Evolutionary conservation across 768 basidiomycete genomes (phyloP).

Genomic region (Rhizopogon rudus): DNA sequence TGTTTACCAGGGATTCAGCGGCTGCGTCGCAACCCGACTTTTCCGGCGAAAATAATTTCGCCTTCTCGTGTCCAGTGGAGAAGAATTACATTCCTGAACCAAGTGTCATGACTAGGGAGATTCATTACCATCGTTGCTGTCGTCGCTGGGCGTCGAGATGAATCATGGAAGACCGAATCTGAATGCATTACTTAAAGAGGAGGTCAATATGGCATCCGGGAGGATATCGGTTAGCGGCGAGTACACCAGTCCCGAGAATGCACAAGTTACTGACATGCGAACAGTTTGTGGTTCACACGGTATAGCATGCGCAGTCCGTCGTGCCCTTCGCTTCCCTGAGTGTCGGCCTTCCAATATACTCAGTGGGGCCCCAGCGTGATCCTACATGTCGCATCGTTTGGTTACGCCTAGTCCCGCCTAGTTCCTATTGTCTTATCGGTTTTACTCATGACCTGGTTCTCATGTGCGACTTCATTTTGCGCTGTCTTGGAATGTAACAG

Average conservation of each 20-base stretch:
- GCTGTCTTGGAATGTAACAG: no score
- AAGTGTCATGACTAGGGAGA: neutral
- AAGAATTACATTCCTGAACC: slow-evolving; percentile 7
- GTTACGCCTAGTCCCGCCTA: slow-evolving; percentile 32
- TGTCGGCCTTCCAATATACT: slow-evolving; percentile 17
- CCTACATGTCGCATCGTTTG: slow-evolving; percentile 35
- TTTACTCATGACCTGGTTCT: no score
- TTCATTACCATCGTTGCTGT: slow-evolving; percentile 8
- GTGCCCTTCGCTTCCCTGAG: slow-evolving; percentile 33
- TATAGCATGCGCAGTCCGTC: slow-evolving; percentile 33
- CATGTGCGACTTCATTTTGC: no score
- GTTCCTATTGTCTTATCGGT: no score
- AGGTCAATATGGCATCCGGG: slow-evolving; percentile 31
- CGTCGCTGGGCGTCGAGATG: slow-evolving; percentile 17
- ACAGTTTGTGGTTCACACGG: slow-evolving; percentile 47
- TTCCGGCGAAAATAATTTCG: neutral
- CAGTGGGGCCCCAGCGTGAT: slow-evolving; percentile 34
- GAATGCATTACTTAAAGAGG: slow-evolving; percentile 27
- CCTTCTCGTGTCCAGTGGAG: slow-evolving; percentile 10
- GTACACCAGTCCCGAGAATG: neutral
- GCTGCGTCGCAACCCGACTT: neutral
- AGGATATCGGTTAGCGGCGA: no score
- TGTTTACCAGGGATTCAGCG: slow-evolving; percentile 34
- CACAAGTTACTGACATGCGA: neutral
- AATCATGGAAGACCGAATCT: slow-evolving; percentile 41